Evolutionary conservation across 2,329 filamentous ascomycete species (phyloP).

Genomic region (Thelonectria olida): DNA sequence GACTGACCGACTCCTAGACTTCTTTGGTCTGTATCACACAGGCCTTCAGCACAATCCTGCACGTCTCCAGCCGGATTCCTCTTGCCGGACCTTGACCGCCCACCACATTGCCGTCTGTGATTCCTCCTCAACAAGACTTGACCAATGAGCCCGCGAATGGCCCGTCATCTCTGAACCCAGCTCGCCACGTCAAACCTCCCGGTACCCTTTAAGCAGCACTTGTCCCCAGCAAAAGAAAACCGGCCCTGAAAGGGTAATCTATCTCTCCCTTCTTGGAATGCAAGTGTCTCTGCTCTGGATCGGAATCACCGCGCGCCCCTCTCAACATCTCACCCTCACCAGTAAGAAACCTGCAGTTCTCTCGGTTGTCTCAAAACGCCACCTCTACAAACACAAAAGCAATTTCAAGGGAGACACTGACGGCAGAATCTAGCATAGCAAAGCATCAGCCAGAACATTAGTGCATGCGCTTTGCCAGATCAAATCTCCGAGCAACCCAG

Average conservation of each 20-base stretch:
- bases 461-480: slow-evolving; percentile 43
- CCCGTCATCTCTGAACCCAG: slow-evolving; percentile 30
- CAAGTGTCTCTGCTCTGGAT: slow-evolving; percentile 49
- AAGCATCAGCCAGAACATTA: slow-evolving; percentile 43
- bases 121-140: slow-evolving; percentile 19
- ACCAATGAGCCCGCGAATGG: slow-evolving; percentile 34
- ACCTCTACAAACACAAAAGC: slow-evolving; percentile 45
- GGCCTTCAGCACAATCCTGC: slow-evolving; percentile 32
- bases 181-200: slow-evolving; percentile 31
- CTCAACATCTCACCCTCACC: slow-evolving; percentile 43
- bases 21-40: slow-evolving; percentile 15
- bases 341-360: slow-evolving; percentile 44
- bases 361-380: slow-evolving; percentile 49
- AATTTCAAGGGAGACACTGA: slow-evolving; percentile 46
- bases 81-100: slow-evolving; percentile 28
- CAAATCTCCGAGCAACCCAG: slow-evolving; percentile 51
- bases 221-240: slow-evolving; percentile 23
- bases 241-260: slow-evolving; percentile 36
- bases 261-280: slow-evolving; percentile 49
- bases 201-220: slow-evolving; percentile 33
- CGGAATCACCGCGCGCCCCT: slow-evolving; percentile 46
- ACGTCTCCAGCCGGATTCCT: slow-evolving; percentile 31
- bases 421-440: slow-evolving; percentile 42
- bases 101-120: slow-evolving; percentile 29
- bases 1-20: slow-evolving; percentile 24